These are phyloP conservation scores for Cucumis cinereus DNA, from an alignment of 306 rosid species.

Conservation along the genomic window DNA sequence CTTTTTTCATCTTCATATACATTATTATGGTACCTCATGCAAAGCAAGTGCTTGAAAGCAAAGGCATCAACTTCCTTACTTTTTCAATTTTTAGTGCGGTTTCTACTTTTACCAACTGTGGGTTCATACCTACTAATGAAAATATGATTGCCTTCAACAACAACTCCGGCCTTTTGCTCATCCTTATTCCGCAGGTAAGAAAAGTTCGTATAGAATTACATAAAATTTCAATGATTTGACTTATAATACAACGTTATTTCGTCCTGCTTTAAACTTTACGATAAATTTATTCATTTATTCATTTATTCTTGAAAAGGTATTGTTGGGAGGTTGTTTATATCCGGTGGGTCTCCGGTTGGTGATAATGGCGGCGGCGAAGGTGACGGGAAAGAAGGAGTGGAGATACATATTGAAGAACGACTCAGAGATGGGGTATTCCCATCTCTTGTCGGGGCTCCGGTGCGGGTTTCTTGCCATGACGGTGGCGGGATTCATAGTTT, in stretches of 20 bases:
- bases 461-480: constrained; percentile 25
- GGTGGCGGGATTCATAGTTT: constrained; percentile 22
- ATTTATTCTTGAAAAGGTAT: background rate
- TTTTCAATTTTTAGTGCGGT: constrained; percentile 44
- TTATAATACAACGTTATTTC: too few species aligned
- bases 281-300: too few species aligned
- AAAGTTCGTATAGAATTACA: too few species aligned
- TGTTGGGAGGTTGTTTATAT: constrained; percentile 55
- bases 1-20: background rate
- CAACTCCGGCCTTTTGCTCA: constrained; percentile 48
- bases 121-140: constrained; percentile 72
- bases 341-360: constrained; percentile 29
- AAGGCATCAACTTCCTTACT: constrained; percentile 16
- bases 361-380: constrained; percentile 27
- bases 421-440: constrained; percentile 25
- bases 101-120: constrained; percentile 58
- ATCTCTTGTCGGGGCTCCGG: constrained; percentile 31
- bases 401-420: constrained; percentile 23
- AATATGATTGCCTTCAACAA: constrained; percentile 60
- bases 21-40: background rate
- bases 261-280: too few species aligned
- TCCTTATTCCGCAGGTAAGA: constrained; percentile 19
- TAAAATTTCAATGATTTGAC: too few species aligned
- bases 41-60: background rate
- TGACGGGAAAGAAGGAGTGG: constrained; percentile 29